Percentiles rank a stretch among this genome's conserved stretches.
Conservation (phyloP, 169 alveolate species). For the Plasmodium vinckei region DNA sequence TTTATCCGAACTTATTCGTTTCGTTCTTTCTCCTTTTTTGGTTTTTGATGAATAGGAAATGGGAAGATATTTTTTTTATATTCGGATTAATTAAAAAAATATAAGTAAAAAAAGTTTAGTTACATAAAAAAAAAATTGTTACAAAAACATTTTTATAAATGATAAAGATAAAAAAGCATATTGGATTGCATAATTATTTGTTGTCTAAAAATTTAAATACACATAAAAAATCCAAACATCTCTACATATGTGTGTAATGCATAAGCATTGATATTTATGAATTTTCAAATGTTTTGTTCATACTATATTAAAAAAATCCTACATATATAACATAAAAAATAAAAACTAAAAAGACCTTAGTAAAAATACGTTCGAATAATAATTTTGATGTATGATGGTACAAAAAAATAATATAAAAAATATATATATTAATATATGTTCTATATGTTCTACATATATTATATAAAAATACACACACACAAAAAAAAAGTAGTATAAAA, state of each 20-base stretch:
- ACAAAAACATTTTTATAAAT: slow-evolving; percentile 21
- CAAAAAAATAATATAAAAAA: background rate
- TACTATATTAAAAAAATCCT: no score
- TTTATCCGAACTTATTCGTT: background rate
- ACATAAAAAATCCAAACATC: background rate
- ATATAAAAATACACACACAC: slow-evolving; percentile 1
- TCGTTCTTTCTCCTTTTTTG: background rate
- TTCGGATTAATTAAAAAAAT: background rate
- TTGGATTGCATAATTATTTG: background rate
- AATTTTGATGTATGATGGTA: background rate
- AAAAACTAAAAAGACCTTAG: no score
- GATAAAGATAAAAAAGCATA: background rate
- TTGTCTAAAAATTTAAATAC: background rate
- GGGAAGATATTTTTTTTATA: no score
- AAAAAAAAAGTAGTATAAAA: slow-evolving; percentile 12
- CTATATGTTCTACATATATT: background rate
- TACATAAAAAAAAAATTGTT: slow-evolving; percentile 15
- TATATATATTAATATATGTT: background rate
- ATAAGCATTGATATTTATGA: no score
- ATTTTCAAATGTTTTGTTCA: no score
- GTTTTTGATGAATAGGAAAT: no score
- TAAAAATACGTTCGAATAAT: no score
- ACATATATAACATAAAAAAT: no score
- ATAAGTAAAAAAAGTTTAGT: background rate
- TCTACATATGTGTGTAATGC: no score